Base-by-base conservation (phyloP, 2,329 filamentous ascomycete genomes). In the Orbilia oligospora region DNA sequence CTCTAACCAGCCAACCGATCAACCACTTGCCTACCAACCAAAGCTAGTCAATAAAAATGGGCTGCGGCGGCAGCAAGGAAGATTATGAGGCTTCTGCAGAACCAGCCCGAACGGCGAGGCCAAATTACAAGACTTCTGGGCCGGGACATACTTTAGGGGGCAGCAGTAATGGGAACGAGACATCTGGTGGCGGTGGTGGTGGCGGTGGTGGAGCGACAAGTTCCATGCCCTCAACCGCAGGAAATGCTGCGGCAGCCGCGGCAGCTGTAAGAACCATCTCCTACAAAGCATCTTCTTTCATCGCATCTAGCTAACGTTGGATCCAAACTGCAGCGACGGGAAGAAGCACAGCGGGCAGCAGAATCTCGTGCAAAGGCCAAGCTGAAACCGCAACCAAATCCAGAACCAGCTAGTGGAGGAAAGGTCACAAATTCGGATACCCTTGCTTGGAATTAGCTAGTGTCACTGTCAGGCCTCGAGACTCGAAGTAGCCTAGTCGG, bases 31-130 rank as follows among this genome's bases (percentile, higher is more conserved):
- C 10, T 10, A 3, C 8, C 8, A 49, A 49, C 46, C 20, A 49
- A 49, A 53, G 30, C 48, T 2, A 18, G 4, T 44, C 49, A 24
- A 44, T 20, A 49, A 78, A 36, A 51, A 78, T 78, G 75, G 75
- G 75, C 75, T 78, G 75, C 68, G 63, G 68, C 63, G 63, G 75
- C 75, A 78, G 75, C 75, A 78, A 78, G 48, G 68, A 71, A 69
- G 75, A 71, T 20, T 69, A 78, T 24, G 68, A 78, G 48, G 53
- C 75, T n/a, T 65, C 75, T 20, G 27, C 68, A 46, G 68, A 72
- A 44, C 68, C 75, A 16, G 68, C 75, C 0, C 68, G 68, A 44
- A 78, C 75, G n/a, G 75, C 75, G 20, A 78, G 66, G 38, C 55
- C 75, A 16, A 68, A 44, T 3, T 72, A 78, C 51, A 78, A 68